Evolutionary conservation across 2,329 filamentous ascomycete species (phyloP).

Genomic region (Ophiocordyceps unilateralis): DNA sequence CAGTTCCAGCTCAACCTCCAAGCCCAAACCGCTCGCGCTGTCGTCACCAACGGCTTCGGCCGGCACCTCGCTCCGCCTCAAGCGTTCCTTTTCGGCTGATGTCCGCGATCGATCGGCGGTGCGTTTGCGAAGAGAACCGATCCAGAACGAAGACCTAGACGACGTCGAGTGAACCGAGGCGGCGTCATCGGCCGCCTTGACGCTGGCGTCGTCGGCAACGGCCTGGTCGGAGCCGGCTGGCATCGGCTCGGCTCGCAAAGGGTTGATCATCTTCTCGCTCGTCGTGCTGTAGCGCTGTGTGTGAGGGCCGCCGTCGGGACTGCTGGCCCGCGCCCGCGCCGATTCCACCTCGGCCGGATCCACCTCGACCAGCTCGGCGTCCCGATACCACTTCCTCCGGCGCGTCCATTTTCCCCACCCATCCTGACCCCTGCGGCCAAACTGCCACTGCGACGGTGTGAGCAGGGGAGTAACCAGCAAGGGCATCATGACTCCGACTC

Average conservation of each 20-base stretch:
- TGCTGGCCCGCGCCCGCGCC: conserved; percentile 14
- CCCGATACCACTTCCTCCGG: conserved; percentile 86
- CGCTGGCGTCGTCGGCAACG: conserved; percentile 11
- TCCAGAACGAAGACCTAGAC: conserved; percentile 26
- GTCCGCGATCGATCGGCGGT: conserved; percentile 16
- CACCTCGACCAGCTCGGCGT: conserved; percentile 82
- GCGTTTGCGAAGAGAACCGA: conserved; percentile 22
- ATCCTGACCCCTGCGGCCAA: conserved; percentile 67
- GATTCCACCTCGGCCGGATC: conserved; percentile 17
- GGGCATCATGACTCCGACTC: conserved; percentile 7
- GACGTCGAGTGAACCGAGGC: conserved; percentile 30
- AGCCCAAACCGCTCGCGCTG: conserved; percentile 21
- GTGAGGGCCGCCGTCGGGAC: conserved; percentile 7
- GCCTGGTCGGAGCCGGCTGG: conserved; percentile 6
- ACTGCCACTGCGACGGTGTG: conserved; percentile 53
- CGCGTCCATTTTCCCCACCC: conserved; percentile 92
- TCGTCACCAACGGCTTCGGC: conserved; percentile 27
- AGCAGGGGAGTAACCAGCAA: conserved; percentile 1
- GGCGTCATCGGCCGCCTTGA: conserved; percentile 21
- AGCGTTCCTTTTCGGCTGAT: conserved; percentile 16
- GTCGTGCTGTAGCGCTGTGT: conserved; percentile 17
- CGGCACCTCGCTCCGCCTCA: conserved; percentile 24
- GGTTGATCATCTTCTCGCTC: conserved; percentile 19
- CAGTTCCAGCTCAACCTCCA: conserved; percentile 32
- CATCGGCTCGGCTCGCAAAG: conserved; percentile 8